Evolutionary conservation across 2,329 filamentous ascomycete species (phyloP).

Genomic region (Chaetomium strumarium): DNA sequence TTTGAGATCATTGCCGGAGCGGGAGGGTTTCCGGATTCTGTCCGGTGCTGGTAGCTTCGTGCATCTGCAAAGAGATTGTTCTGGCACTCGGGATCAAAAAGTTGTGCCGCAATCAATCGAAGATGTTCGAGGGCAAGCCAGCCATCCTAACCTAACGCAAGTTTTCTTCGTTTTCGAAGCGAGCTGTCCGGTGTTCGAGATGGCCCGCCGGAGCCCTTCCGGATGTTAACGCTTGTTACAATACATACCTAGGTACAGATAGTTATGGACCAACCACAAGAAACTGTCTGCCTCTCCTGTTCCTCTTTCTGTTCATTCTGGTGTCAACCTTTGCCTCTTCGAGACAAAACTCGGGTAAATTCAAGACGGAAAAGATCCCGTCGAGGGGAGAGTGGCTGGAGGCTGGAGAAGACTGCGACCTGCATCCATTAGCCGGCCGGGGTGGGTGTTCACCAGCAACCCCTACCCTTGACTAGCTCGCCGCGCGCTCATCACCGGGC

Average conservation of each 20-base stretch:
- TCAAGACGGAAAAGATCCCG: not conserved
- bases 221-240: no score
- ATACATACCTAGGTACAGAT: no score
- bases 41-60: no score
- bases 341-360: conserved; percentile 23
- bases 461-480: conserved; percentile 15
- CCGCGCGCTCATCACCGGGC: not conserved
- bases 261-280: no score
- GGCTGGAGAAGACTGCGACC: not conserved
- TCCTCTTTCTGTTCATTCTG: conserved; percentile 14
- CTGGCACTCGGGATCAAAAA: no score
- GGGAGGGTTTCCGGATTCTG: not conserved
- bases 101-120: no score
- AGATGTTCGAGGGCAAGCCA: no score
- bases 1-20: conserved; percentile 1
- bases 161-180: no score
- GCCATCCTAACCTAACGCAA: no score
- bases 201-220: no score
- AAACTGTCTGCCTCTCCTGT: conserved; percentile 4
- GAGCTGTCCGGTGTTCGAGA: no score
- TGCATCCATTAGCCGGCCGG: conserved; percentile 14
- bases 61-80: not conserved
- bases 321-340: conserved; percentile 19
- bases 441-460: conserved; percentile 6
- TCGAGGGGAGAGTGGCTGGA: not conserved